These are phyloP conservation scores for Sabuloglossum arenarium DNA, from an alignment of 495 filamentous ascomycete species.

Conservation along the genomic window DNA sequence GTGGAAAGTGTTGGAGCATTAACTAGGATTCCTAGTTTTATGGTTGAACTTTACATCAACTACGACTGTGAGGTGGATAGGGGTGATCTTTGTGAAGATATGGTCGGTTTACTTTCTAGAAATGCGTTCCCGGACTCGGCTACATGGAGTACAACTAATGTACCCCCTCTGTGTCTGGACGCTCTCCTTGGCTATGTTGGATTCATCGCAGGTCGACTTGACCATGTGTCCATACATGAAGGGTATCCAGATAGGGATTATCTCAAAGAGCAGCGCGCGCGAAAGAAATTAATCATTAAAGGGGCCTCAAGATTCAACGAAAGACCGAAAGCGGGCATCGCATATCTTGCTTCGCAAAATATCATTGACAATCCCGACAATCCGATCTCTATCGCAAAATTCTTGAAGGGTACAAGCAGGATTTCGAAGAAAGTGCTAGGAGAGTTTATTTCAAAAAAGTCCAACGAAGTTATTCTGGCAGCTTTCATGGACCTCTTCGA, in stretches of 20 bases:
- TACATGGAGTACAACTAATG: constrained; percentile 97
- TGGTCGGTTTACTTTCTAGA: constrained; percentile 77
- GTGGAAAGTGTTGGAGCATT: constrained; percentile 88
- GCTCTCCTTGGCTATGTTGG: constrained; percentile 79
- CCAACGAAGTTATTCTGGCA: constrained; percentile 58
- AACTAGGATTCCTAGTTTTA: constrained; percentile 76
- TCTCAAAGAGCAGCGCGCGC: constrained; percentile 46
- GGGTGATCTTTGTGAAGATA: constrained; percentile 81
- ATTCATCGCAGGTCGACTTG: constrained; percentile 68
- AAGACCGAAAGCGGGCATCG: constrained; percentile 73
- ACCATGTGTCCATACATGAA: constrained; percentile 41
- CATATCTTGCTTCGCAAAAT: constrained; percentile 61
- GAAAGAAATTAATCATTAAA: constrained; percentile 73
- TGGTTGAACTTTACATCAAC: constrained; percentile 91
- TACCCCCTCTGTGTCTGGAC: constrained; percentile 86
- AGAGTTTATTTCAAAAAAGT: constrained; percentile 78
- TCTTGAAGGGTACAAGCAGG: constrained; percentile 66
- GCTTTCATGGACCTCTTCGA: constrained; percentile 74
- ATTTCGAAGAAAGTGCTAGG: constrained; percentile 81
- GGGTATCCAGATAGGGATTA: constrained; percentile 42
- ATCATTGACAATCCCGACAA: constrained; percentile 61
- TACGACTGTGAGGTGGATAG: constrained; percentile 94
- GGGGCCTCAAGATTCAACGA: constrained; percentile 91
- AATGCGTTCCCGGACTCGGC: constrained; percentile 95
- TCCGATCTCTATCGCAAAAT: constrained; percentile 51